A percentile compares a stretch with the other conserved stretches of the same genome.
Evolutionary conservation across 1,284 basidiomycete genomes (phyloP).

Genomic region (Apiotrichum domesticum): DNA sequence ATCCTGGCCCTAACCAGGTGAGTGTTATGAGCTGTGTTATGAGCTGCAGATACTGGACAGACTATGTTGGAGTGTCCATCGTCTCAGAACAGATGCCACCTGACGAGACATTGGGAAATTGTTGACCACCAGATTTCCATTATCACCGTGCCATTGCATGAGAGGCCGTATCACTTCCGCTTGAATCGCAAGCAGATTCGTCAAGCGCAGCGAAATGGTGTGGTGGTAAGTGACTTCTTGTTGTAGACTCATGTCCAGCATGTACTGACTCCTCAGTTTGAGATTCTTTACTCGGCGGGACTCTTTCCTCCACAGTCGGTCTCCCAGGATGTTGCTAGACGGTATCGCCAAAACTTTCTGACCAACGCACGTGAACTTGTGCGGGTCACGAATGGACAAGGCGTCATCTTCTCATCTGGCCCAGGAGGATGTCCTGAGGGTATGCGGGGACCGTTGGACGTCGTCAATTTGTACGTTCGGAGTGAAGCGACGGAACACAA

Average conservation of each 20-base stretch:
- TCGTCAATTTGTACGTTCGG: constrained; percentile 40
- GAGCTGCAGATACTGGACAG: no score
- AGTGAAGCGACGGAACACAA: neutral
- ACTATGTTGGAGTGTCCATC: no score
- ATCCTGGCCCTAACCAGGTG: constrained; percentile 46
- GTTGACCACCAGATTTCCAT: constrained; percentile 36
- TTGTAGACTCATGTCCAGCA: no score
- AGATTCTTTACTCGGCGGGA: constrained; percentile 42
- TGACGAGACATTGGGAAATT: no score
- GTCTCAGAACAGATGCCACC: no score
- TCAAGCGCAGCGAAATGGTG: constrained; percentile 43
- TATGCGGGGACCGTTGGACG: constrained; percentile 38
- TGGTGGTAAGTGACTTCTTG: constrained; percentile 33
- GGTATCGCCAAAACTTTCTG: constrained; percentile 44
- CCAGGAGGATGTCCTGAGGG: constrained; percentile 28
- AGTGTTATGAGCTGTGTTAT: constrained; percentile 2
- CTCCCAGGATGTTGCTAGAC: constrained; percentile 23
- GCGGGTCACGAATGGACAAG: constrained; percentile 42
- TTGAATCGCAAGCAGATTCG: constrained; percentile 42
- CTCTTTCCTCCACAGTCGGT: constrained; percentile 34
- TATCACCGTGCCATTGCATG: constrained; percentile 44
- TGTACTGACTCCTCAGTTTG: constrained; percentile 32
- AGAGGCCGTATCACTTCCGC: constrained; percentile 39
- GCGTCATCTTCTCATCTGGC: constrained; percentile 44
- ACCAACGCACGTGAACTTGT: constrained; percentile 44